Conservation (phyloP, 164 flowering plant genomes). For the Buxus sempervirens region DNA sequence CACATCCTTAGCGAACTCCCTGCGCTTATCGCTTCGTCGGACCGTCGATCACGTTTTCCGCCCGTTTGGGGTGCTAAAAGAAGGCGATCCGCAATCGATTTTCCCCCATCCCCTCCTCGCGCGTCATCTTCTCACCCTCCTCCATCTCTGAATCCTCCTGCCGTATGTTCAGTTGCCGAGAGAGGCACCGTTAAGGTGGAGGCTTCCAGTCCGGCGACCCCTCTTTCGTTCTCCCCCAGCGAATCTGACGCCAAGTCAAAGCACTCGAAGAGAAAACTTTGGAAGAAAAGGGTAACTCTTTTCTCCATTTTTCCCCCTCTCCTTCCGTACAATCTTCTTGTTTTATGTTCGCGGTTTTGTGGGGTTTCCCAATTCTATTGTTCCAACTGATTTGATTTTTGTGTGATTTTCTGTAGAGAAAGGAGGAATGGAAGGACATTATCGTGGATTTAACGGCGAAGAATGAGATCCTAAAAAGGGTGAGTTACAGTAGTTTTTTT, state of each 20-base stretch:
- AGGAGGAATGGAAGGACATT: constrained; percentile 23
- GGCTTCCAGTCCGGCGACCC: constrained; percentile 43
- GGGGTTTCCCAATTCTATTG: neutral
- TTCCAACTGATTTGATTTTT: neutral
- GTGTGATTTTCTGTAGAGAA: constrained; percentile 27
- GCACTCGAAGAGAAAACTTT: constrained; percentile 14
- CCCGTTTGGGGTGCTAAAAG: constrained; percentile 36
- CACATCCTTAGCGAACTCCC: constrained; percentile 18
- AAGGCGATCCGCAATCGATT: constrained; percentile 31
- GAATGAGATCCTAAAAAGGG: constrained; percentile 26
- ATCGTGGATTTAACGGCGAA: constrained; percentile 17
- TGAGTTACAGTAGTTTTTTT: constrained; percentile 18
- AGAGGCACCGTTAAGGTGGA: constrained; percentile 10
- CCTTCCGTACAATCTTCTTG: neutral
- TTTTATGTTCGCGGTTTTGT: neutral
- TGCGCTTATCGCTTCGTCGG: neutral
- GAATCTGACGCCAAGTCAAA: constrained; percentile 40
- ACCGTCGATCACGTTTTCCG: neutral
- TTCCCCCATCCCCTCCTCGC: neutral
- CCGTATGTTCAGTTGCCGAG: neutral
- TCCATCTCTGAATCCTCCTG: neutral
- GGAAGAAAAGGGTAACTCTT: constrained; percentile 27
- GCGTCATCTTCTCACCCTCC: neutral
- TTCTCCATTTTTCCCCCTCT: neutral
- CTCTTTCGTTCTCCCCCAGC: constrained; percentile 42